A percentile compares a stretch with the other conserved stretches of the same genome.
Evolutionary conservation across 192 early-diverging fungal genomes (phyloP).

Genomic region (Irineochytrium annulatum): DNA sequence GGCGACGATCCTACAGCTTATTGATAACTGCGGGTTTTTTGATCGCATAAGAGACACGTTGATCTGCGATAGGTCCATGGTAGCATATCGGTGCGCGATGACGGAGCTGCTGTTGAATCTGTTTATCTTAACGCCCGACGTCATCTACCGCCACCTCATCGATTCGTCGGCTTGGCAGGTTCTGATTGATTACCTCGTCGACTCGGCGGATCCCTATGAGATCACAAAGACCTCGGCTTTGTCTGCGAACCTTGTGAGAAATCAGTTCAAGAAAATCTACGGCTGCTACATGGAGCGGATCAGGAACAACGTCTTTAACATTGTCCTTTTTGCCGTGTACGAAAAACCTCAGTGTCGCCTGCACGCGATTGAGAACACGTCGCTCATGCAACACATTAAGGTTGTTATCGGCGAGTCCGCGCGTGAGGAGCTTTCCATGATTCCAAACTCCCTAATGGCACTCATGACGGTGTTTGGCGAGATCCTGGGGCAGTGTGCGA

Average conservation of each 20-base stretch:
- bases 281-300: slow-evolving; percentile 12
- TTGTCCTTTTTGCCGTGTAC: neutral
- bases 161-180: slow-evolving; percentile 9
- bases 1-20: slow-evolving; percentile 3
- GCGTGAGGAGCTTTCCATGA: neutral
- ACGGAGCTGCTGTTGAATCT: slow-evolving; percentile 31
- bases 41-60: slow-evolving; percentile 16
- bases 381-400: slow-evolving; percentile 9
- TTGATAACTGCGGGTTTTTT: slow-evolving; percentile 32
- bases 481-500: neutral
- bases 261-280: slow-evolving; percentile 19
- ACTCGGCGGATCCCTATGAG: neutral
- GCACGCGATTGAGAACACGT: slow-evolving; percentile 6
- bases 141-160: slow-evolving; percentile 11
- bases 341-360: neutral
- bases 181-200: slow-evolving; percentile 13
- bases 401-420: neutral
- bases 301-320: slow-evolving; percentile 3
- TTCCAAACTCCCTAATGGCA: neutral
- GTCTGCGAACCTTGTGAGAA: neutral
- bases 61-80: slow-evolving; percentile 3
- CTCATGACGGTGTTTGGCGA: neutral
- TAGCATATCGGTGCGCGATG: slow-evolving; percentile 29
- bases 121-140: slow-evolving; percentile 20
- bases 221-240: neutral